Conservation (phyloP, 352 stramenopile genomes). For the Globisporangium irregulare region DNA sequence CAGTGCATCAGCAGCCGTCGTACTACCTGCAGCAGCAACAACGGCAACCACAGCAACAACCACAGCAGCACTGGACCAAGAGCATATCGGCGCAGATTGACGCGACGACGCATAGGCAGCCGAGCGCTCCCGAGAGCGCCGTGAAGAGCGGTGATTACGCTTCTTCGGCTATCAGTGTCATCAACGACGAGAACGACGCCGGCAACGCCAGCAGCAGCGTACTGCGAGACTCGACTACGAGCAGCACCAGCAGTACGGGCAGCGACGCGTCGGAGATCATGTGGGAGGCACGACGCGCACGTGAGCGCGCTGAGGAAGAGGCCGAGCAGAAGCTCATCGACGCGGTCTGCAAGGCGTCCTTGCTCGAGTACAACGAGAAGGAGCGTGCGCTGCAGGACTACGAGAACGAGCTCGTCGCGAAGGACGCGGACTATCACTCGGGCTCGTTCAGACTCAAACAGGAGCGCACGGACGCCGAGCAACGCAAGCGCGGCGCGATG, state of each 20-base stretch:
- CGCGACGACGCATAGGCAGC: constrained; percentile 1
- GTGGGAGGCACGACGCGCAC: constrained; percentile 57
- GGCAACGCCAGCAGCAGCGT: constrained; percentile 3
- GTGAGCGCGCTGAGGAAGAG: constrained; percentile 50
- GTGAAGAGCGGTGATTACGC: neutral
- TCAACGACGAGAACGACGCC: constrained; percentile 6
- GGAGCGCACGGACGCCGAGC: constrained; percentile 43
- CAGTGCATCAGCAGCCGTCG: neutral
- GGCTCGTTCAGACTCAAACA: constrained; percentile 36
- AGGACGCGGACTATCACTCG: constrained; percentile 26
- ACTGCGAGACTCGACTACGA: constrained; percentile 6
- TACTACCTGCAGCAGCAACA: neutral
- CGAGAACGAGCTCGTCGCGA: constrained; percentile 35
- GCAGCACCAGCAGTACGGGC: neutral
- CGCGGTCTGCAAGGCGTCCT: constrained; percentile 71
- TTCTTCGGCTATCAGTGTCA: neutral
- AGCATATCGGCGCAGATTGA: constrained; percentile 29
- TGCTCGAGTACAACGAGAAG: constrained; percentile 70
- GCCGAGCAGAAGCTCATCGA: constrained; percentile 75
- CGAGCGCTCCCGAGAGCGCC: constrained; percentile 4
- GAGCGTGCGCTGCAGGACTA: constrained; percentile 59
- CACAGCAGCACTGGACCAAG: constrained; percentile 15
- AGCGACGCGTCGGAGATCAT: constrained; percentile 38
- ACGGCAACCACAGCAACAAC: neutral
- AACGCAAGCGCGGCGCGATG: constrained; percentile 65